These are phyloP conservation scores for Schoenoplectus tabernaemontani DNA, from an alignment of 202 grass and related monocot genomes.

Conservation along the genomic window DNA sequence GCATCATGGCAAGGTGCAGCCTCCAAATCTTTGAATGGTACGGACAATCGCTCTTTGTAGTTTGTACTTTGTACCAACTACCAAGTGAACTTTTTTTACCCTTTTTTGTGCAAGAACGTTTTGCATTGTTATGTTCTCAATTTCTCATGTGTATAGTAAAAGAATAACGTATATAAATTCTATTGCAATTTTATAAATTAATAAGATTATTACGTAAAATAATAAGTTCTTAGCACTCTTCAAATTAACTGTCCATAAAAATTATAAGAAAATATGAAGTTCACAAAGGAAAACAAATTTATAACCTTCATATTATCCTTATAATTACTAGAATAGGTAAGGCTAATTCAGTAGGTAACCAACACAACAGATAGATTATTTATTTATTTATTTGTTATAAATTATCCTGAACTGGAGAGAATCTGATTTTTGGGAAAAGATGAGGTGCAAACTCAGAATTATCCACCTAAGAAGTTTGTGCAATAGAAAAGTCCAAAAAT, in stretches of 20 bases:
- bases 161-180: not conserved
- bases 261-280: no score
- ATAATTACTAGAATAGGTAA: not conserved
- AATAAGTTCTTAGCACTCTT: not conserved
- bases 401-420: not conserved
- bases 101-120: not conserved
- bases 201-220: not conserved
- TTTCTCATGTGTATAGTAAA: not conserved
- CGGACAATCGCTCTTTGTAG: not conserved
- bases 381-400: no score
- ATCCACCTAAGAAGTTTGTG: conserved; percentile 3
- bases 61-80: not conserved
- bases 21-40: not conserved
- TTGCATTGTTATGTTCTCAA: not conserved
- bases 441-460: not conserved
- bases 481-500: conserved; percentile 26
- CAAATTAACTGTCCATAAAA: not conserved
- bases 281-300: no score
- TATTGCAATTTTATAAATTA: not conserved
- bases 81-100: no score
- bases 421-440: not conserved
- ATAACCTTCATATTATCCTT: not conserved
- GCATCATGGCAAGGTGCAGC: not conserved
- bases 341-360: not conserved
- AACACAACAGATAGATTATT: not conserved